Evolutionary conservation across 768 basidiomycete species (phyloP).

Genomic region (Psilocybe cubensis): DNA sequence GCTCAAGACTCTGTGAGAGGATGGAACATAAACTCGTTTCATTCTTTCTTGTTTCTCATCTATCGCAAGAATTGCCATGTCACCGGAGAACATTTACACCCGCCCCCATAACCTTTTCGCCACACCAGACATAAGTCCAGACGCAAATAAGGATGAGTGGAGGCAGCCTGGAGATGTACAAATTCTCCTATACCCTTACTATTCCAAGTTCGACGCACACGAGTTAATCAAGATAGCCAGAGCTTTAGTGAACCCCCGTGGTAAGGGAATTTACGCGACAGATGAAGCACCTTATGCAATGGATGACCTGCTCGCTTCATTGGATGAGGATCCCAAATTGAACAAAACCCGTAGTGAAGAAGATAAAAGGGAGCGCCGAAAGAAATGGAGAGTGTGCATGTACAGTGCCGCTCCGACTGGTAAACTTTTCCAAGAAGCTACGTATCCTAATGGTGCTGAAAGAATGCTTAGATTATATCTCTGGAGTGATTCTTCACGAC

Average conservation of each 20-base stretch:
- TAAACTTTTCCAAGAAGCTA: slow-evolving; percentile 22
- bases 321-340: slow-evolving; percentile 25
- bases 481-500: slow-evolving; percentile 53
- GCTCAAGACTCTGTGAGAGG: not conserved
- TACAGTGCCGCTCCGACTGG: slow-evolving; percentile 46
- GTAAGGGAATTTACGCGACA: slow-evolving; percentile 58
- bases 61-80: slow-evolving; percentile 12
- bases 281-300: slow-evolving; percentile 53
- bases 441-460: not conserved
- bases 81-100: slow-evolving; percentile 21
- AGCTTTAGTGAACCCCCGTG: slow-evolving; percentile 48
- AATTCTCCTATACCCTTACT: slow-evolving; percentile 42
- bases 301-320: slow-evolving; percentile 38
- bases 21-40: slow-evolving; percentile 5
- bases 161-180: slow-evolving; percentile 21
- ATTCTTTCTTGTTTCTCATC: slow-evolving; percentile 5
- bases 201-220: slow-evolving; percentile 42
- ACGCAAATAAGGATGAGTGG: slow-evolving; percentile 16
- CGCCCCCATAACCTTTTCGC: slow-evolving; percentile 32
- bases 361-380: slow-evolving; percentile 41
- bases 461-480: slow-evolving; percentile 43
- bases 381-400: slow-evolving; percentile 46
- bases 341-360: slow-evolving; percentile 32
- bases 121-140: slow-evolving; percentile 27
- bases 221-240: slow-evolving; percentile 47